Percentiles rank a stretch among this genome's conserved stretches.
These are phyloP conservation scores for Trichosanthes truncata DNA, from an alignment of 306 rosid genomes.

Conservation along the genomic window DNA sequence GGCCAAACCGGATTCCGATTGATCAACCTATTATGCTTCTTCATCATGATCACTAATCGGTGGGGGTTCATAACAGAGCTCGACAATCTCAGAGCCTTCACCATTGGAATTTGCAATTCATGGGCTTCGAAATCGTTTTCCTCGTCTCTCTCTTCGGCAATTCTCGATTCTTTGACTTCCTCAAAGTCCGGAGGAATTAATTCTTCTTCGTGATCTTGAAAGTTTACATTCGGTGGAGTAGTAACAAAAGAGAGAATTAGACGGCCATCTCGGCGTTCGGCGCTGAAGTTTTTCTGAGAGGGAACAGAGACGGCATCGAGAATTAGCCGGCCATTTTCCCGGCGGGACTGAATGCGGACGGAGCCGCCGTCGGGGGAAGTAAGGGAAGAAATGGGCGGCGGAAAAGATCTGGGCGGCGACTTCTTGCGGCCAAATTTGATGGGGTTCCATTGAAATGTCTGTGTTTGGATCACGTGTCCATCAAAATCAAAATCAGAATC, in stretches of 20 bases:
- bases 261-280: conserved; percentile 11
- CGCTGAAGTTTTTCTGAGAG: not conserved
- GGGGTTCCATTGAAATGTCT: conserved; percentile 10
- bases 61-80: conserved; percentile 26
- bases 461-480: not conserved
- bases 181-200: not conserved
- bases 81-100: conserved; percentile 1
- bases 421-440: conserved; percentile 4
- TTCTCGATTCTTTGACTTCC: not conserved
- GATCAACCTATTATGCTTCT: conserved; percentile 37
- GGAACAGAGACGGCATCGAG: conserved; percentile 8
- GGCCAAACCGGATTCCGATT: conserved; percentile 45
- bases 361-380: not conserved
- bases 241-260: not conserved
- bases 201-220: not conserved
- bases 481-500: no score
- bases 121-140: conserved; percentile 4
- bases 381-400: conserved; percentile 10
- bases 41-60: conserved; percentile 38
- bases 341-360: conserved; percentile 7
- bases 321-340: conserved; percentile 10
- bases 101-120: conserved; percentile 19
- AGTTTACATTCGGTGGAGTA: not conserved
- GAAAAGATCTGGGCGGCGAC: conserved; percentile 8
- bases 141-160: conserved; percentile 3